Conservation (phyloP, 164 flowering plant species). For the Paratinospora sagittata region DNA sequence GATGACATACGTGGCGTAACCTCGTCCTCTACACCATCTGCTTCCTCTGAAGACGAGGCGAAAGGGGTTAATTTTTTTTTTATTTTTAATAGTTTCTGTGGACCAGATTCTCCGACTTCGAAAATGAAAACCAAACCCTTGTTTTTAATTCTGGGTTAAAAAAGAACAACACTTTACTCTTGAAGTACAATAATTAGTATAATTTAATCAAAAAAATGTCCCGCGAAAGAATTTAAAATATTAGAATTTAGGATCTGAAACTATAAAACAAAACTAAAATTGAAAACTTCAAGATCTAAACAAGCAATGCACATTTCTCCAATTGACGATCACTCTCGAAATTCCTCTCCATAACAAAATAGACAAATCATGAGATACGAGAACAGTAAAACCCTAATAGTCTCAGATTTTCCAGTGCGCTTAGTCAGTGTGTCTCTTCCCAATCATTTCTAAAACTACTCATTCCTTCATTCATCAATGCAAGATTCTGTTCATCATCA, state of each 20-base stretch:
- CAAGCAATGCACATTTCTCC: background rate
- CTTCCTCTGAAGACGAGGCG: background rate
- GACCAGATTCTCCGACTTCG: slow-evolving; percentile 1
- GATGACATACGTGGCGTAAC: slow-evolving; percentile 34
- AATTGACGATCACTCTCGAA: too few relatives aligned
- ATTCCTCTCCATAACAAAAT: too few relatives aligned
- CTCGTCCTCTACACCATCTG: slow-evolving; percentile 22
- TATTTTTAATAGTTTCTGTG: slow-evolving; percentile 1
- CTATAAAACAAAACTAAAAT: too few relatives aligned
- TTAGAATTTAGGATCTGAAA: too few relatives aligned
- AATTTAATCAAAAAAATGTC: background rate
- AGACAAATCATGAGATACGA: too few relatives aligned
- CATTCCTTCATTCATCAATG: too few relatives aligned
- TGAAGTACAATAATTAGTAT: background rate
- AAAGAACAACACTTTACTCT: background rate
- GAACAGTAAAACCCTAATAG: too few relatives aligned
- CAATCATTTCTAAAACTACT: too few relatives aligned
- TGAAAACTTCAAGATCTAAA: background rate
- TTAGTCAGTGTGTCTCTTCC: too few relatives aligned
- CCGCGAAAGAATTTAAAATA: background rate
- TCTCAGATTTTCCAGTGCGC: too few relatives aligned
- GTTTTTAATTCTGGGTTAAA: background rate
- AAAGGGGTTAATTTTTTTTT: background rate
- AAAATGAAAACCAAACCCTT: too few relatives aligned
- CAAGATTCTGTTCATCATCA: too few relatives aligned